These are phyloP conservation scores for Puccinellia tenuiflora DNA, from an alignment of 176 grass and related monocot species.

Conservation along the genomic window DNA sequence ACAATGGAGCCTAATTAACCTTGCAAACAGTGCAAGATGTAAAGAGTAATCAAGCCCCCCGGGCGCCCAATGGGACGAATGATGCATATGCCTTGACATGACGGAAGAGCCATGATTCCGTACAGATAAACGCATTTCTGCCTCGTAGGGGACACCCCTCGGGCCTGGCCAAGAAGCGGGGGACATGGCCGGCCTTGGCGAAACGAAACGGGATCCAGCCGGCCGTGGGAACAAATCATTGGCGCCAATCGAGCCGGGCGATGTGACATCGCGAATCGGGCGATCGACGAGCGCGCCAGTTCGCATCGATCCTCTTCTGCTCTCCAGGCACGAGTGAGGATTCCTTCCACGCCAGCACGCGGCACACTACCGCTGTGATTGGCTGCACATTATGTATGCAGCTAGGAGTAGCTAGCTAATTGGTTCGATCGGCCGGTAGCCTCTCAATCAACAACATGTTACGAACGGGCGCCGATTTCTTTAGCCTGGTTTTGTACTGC, in stretches of 20 bases:
- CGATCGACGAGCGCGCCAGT: too few relatives aligned
- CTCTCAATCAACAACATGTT: too few relatives aligned
- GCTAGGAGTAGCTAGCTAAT: too few relatives aligned
- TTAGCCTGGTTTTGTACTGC: not conserved
- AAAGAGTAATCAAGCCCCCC: not conserved
- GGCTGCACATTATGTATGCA: too few relatives aligned
- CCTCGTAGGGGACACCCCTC: constrained; percentile 3
- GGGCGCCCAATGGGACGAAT: not conserved
- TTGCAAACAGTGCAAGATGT: not conserved
- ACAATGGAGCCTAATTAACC: not conserved
- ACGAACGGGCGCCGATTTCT: too few relatives aligned
- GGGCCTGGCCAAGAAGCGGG: constrained; percentile 11
- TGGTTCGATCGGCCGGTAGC: too few relatives aligned
- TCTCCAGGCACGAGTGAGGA: not conserved
- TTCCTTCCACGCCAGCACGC: constrained; percentile 7
- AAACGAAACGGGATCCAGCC: not conserved
- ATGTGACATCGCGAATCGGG: not conserved
- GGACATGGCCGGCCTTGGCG: not conserved
- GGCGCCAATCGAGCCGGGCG: not conserved
- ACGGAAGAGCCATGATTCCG: constrained; percentile 6
- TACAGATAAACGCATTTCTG: not conserved
- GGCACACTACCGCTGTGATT: not conserved
- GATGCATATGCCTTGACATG: not conserved
- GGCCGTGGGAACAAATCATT: constrained; percentile 5
- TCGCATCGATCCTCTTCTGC: too few relatives aligned